Base-by-base conservation (phyloP, 2,329 filamentous ascomycete species). In the Xylaria sp. region DNA sequence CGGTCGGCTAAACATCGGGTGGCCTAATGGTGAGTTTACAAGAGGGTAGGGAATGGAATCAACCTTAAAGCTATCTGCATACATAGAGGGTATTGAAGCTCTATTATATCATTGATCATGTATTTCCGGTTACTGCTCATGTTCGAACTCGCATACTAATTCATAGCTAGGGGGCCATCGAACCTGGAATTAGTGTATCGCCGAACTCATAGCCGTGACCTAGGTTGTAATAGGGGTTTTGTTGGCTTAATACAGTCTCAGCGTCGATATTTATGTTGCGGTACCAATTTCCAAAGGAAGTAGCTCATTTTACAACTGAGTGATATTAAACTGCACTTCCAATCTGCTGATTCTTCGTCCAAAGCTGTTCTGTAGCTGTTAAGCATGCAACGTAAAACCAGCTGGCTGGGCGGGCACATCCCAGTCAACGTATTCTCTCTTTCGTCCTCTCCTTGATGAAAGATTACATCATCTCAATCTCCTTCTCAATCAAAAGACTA, bases 371-470 rank as follows among this genome's bases (percentile, higher is more conserved):
- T 28, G 23, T 13, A 9, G 46, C 23, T 30, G 18, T 25, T 50
- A 18, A 50, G 9, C 46, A 50, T 30, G 46, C 23, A 30, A 6
- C 28, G 3, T 9, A 7, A 20, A 43, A 4, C 7, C 41, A 43
- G 2, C 41, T 20, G 10, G 20, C 43, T 46, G n/a, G 20, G n/a
- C n/a, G 9, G 43, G 20, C n/a, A 23, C 43, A 20, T 46, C 20
- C 43, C 43, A 46, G 43, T 46, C 43, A 46, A 46, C 23, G 43
- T 46, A 46, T 46, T 23, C 23, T 53, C 58, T 61, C 45, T 10
- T 52, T 36, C 58, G 52, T 52, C 45, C 52, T 61, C 30, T 34
- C 30, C 46, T 30, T 36, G 30, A 61, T 45, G 39, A 61, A 61
- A 23, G n/a, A 46, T 45, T 61, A 45, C 58, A 61, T 52, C 7